phyloP scores from a whole-genome alignment of 2,329 filamentous ascomycete species.

The Colletotrichum graminicola region DNA sequence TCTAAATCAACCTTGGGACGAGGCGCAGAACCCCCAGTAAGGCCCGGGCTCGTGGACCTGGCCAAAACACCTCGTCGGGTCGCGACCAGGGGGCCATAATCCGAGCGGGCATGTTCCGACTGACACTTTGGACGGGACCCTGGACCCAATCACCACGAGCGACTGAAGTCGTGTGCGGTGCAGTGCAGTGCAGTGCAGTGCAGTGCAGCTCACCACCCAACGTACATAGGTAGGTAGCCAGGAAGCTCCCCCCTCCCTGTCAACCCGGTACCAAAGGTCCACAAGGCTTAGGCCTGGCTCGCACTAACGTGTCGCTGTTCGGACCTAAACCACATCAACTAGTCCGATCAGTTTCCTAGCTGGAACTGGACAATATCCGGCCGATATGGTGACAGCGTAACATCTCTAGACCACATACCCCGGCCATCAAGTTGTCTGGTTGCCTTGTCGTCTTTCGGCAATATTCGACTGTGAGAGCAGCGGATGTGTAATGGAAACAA shows the following conservation, averaged over 20 bases:
- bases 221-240: not conserved
- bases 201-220: slow-evolving; percentile 12
- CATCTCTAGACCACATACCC: not conserved
- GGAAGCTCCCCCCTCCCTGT: slow-evolving; percentile 17
- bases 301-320: slow-evolving; percentile 19
- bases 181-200: slow-evolving; percentile 6
- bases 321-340: not conserved
- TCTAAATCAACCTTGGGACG: slow-evolving; percentile 16
- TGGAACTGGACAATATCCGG: slow-evolving; percentile 21
- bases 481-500: slow-evolving; percentile 30
- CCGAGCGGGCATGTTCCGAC: slow-evolving; percentile 27
- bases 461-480: not conserved
- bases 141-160: slow-evolving; percentile 5
- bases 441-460: slow-evolving; percentile 7
- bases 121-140: slow-evolving; percentile 19
- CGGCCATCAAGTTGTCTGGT: not conserved
- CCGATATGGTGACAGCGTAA: slow-evolving; percentile 3
- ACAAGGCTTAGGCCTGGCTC: slow-evolving; percentile 35
- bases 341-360: slow-evolving; percentile 14
- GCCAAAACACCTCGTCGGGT: slow-evolving; percentile 7
- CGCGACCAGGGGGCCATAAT: slow-evolving; percentile 2
- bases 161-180: not conserved
- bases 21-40: slow-evolving; percentile 19
- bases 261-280: slow-evolving; percentile 16
- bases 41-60: slow-evolving; percentile 16